Percentiles rank a stretch among this genome's conserved stretches.
Evolutionary conservation across 2,329 filamentous ascomycete species (phyloP).

Genomic region (Talaromyces marneffei): DNA sequence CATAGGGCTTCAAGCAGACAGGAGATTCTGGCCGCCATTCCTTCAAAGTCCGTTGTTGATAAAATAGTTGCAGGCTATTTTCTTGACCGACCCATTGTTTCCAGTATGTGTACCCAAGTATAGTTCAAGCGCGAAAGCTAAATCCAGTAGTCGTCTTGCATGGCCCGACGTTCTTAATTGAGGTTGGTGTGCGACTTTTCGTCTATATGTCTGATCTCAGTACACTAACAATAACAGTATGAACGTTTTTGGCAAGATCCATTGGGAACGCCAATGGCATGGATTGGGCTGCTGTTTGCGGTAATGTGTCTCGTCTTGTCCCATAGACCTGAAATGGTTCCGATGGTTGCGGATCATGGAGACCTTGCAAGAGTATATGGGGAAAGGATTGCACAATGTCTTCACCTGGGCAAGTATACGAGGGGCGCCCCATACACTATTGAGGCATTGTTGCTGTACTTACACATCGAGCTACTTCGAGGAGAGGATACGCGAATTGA

Average conservation of each 20-base stretch:
- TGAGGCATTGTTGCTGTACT: neutral
- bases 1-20: neutral
- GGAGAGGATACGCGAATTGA: neutral
- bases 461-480: neutral
- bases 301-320: conserved; percentile 2
- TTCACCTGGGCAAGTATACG: neutral
- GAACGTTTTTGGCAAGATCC: conserved; percentile 6
- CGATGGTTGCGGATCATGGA: neutral
- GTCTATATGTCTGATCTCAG: neutral
- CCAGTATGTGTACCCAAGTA: neutral
- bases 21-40: conserved; percentile 2
- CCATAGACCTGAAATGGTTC: neutral
- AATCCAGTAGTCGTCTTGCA: conserved; percentile 1
- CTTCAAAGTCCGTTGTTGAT: conserved; percentile 1
- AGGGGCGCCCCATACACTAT: neutral
- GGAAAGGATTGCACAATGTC: conserved; percentile 6
- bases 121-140: neutral
- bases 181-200: neutral
- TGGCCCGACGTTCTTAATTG: neutral
- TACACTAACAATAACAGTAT: neutral
- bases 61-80: conserved; percentile 2
- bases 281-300: conserved; percentile 2
- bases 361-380: neutral
- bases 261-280: neutral
- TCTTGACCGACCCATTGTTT: neutral